A percentile compares a stretch with the other conserved stretches of the same genome.
Evolutionary conservation across 1,139 yeast genomes (phyloP).

Genomic region (Pneumocystis wakefieldiae): DNA sequence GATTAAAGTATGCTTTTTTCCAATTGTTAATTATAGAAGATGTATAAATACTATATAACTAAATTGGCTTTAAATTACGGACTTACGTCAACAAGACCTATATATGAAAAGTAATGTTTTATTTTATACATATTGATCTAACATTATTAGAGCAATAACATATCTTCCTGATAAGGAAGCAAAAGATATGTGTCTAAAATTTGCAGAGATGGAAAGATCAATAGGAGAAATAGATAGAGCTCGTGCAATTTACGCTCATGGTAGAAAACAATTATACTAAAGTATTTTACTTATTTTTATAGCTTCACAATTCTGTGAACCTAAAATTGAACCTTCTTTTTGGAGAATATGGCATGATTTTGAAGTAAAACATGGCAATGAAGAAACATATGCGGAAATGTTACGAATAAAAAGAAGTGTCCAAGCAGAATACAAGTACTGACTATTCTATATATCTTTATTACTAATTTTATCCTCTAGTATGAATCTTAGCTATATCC

Average conservation of each 20-base stretch:
- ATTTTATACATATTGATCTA: not conserved
- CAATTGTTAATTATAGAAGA: not conserved
- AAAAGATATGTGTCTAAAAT: constrained; percentile 25
- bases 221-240: constrained; percentile 42
- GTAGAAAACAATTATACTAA: constrained; percentile 5
- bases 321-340: constrained; percentile 24
- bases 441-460: not conserved
- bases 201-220: constrained; percentile 34
- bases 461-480: not conserved
- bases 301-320: constrained; percentile 32
- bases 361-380: constrained; percentile 58
- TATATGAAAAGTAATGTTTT: constrained; percentile 23
- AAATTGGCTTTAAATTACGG: constrained; percentile 26
- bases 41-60: constrained; percentile 25
- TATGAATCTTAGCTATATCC: not conserved
- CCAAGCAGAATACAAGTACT: constrained; percentile 27
- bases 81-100: constrained; percentile 25
- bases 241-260: constrained; percentile 40
- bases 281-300: constrained; percentile 22
- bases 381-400: constrained; percentile 61
- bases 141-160: constrained; percentile 27
- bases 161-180: constrained; percentile 27
- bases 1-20: not conserved
- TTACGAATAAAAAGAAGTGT: constrained; percentile 45
- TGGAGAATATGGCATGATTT: constrained; percentile 63